phyloP scores from a whole-genome alignment of 2,329 filamentous ascomycete genomes.

The Exophiala calicioides region DNA sequence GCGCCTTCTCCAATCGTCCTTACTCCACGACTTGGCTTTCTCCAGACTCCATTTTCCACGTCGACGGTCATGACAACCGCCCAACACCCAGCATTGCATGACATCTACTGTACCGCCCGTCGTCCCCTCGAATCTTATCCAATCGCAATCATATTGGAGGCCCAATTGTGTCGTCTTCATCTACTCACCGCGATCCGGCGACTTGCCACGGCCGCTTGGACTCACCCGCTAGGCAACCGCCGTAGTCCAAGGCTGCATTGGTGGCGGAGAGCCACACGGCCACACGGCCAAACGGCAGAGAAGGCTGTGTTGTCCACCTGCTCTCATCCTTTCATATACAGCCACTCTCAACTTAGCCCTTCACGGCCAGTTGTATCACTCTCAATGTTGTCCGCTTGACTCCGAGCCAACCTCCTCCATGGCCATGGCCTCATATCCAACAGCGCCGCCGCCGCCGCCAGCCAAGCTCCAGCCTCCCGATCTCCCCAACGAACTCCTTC shows the following conservation, averaged over 20 bases:
- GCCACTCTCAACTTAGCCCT: no score
- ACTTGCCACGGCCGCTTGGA: background rate
- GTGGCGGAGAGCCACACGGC: slow-evolving; percentile 7
- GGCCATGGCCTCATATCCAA: slow-evolving; percentile 8
- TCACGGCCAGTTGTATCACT: no score
- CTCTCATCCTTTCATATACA: no score
- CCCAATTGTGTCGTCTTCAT: background rate
- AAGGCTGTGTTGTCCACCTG: slow-evolving; percentile 18
- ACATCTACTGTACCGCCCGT: no score
- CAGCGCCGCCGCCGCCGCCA: background rate
- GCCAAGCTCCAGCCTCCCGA: slow-evolving; percentile 8
- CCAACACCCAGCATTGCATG: no score
- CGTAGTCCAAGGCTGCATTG: slow-evolving; percentile 8
- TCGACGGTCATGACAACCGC: no score
- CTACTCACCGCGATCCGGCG: background rate
- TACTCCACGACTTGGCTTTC: no score
- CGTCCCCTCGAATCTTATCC: background rate
- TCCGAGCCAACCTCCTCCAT: no score
- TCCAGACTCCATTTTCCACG: no score
- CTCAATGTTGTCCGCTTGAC: slow-evolving; percentile 5
- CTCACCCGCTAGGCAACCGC: slow-evolving; percentile 17
- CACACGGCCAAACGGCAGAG: background rate
- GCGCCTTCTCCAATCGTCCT: no score
- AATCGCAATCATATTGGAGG: background rate
- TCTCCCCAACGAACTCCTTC: slow-evolving; percentile 27